phyloP scores from a whole-genome alignment of 2,329 filamentous ascomycete species.

The Fusarium luffae region DNA sequence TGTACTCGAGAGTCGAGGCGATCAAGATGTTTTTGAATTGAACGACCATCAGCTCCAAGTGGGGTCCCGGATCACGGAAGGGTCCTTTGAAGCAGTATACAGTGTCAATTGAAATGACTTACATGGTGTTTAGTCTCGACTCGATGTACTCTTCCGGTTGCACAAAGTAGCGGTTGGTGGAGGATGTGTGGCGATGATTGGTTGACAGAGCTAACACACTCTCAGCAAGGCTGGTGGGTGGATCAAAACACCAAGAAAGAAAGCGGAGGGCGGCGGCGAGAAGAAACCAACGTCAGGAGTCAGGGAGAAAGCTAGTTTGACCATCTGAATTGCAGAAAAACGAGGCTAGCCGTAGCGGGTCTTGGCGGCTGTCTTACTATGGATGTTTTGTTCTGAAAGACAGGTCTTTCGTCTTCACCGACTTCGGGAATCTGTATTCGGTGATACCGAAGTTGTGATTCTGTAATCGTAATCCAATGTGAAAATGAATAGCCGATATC shows the following conservation, averaged over 20 bases:
- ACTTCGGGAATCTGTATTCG: constrained; percentile 20
- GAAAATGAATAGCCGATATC: not conserved
- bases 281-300: not conserved
- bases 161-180: constrained; percentile 13
- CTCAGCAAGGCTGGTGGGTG: constrained; percentile 36
- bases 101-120: constrained; percentile 11
- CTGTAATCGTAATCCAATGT: not conserved
- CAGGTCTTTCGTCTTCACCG: constrained; percentile 11
- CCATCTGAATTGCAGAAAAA: not conserved
- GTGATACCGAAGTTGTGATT: constrained; percentile 11
- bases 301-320: constrained; percentile 14
- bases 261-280: constrained; percentile 19
- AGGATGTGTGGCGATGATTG: constrained; percentile 9
- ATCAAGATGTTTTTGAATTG: constrained; percentile 35
- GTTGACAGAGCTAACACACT: not conserved
- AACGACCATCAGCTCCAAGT: constrained; percentile 14
- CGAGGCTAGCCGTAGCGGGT: constrained; percentile 20
- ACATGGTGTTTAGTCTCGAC: constrained; percentile 12
- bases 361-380: constrained; percentile 1
- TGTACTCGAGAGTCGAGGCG: constrained; percentile 24
- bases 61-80: constrained; percentile 22
- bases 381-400: not conserved
- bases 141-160: constrained; percentile 21
- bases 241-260: constrained; percentile 36
- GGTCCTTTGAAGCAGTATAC: constrained; percentile 7